Evolutionary conservation across 805 yeast genomes (phyloP), one percentile per base, ranked within the genome.

Genomic region (Citeromyces nyonsensis): DNA sequence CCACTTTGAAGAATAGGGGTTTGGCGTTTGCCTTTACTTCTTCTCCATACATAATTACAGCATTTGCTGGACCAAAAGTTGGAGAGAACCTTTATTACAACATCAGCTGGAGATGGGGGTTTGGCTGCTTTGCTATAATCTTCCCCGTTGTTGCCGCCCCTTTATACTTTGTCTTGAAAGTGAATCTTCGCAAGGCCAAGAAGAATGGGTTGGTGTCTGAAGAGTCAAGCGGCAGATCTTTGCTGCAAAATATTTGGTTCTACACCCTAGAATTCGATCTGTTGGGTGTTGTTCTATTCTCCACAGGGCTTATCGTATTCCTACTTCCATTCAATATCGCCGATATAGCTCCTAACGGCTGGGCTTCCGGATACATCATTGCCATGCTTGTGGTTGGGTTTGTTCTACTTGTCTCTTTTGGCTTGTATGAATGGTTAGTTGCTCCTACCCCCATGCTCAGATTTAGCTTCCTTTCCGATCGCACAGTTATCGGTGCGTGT

Each of bases 31-130:
- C 29, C 18, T 11, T 27, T 4, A 27, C 29, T 2, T 43, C 50
- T 5, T 45, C 47, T 33, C 57, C 47, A 4, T 48, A 45, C 31
- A 51, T 55, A 31, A 44, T 49, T 30, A 45, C 59, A n/a, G 48
- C 53, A 4, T 54, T 45, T 40, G 41, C 48, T 10, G 59, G 56
- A 14, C 42, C 55, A 14, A 32, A 40, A 18, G 48, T 48, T 24
- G 48, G 52, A 15, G 36, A 49, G 10, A 49, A 60, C 6, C 49
- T 65, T 40, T 57, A 63, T 25, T 56, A 53, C 35, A 48, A 51
- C 30, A 56, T 62, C 30, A 58, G 57, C 28, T 69, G 75, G 75
- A 55, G 70, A 45, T 61, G 67, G 66, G 73, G 70, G 18, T 64
- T 58, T 40, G 69, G 69, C 32, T 54, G 63, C 48, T 66, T 66